Percentiles rank a stretch among this genome's conserved stretches.
phyloP scores from a whole-genome alignment of 2,329 filamentous ascomycete genomes.

The Curvularia hawaiiensis region DNA sequence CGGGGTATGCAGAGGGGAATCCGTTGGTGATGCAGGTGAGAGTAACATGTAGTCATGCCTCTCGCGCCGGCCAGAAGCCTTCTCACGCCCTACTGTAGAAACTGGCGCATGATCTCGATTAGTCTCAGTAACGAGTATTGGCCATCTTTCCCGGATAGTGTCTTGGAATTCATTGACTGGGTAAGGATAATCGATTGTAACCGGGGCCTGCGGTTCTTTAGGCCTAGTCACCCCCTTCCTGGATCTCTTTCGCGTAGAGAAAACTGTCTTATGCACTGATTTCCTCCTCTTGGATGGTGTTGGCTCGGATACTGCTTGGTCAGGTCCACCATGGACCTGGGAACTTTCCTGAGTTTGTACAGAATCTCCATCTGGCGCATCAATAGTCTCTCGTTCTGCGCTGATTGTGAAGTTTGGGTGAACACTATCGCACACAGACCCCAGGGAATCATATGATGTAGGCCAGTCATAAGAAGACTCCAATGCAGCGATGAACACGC shows the following conservation, averaged over 20 bases:
- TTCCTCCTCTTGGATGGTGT: background rate
- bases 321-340: too few relatives aligned
- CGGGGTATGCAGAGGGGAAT: conserved; percentile 14
- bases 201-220: background rate
- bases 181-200: background rate
- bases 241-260: background rate
- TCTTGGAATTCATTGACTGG: background rate
- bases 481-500: conserved; percentile 13
- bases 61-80: conserved; percentile 15
- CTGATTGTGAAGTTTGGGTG: background rate
- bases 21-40: conserved; percentile 6
- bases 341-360: background rate
- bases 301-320: background rate
- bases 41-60: conserved; percentile 1
- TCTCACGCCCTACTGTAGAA: conserved; percentile 6
- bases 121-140: background rate
- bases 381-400: conserved; percentile 2
- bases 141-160: background rate
- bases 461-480: conserved; percentile 16
- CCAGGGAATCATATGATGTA: conserved; percentile 18
- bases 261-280: background rate
- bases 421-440: conserved; percentile 2
- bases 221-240: too few relatives aligned
- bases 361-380: background rate
- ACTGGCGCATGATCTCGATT: background rate